A percentile compares a stretch with the other conserved stretches of the same genome.
Evolutionary conservation across 2,329 filamentous ascomycete species (phyloP).

Genomic region (Microsporum ferrugineum): DNA sequence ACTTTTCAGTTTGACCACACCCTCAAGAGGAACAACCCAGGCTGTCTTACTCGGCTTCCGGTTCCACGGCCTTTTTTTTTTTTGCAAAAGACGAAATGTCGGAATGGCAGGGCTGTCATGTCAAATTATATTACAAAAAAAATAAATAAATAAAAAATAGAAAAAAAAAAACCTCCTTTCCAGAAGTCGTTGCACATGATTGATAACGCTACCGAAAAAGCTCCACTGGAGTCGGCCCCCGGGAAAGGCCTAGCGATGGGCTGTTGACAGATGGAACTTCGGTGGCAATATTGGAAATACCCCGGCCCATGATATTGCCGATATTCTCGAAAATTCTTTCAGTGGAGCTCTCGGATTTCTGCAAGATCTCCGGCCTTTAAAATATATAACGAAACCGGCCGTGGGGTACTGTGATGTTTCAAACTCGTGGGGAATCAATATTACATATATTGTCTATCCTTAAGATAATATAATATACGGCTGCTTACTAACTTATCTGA

Average conservation of each 20-base stretch:
- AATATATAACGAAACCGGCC: conserved; percentile 31
- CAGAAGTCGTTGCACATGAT: too few species aligned
- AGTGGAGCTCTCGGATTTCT: conserved; percentile 32
- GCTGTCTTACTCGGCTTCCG: conserved; percentile 17
- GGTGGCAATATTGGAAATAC: conserved; percentile 18
- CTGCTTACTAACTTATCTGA: conserved; percentile 17
- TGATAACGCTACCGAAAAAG: background rate
- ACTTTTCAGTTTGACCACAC: conserved; percentile 15
- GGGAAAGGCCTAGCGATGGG: background rate
- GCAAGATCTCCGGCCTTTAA: conserved; percentile 27
- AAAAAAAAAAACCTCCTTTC: background rate
- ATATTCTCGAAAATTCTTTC: conserved; percentile 27
- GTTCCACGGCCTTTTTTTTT: conserved; percentile 10
- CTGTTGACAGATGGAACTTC: background rate
- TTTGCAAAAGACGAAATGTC: conserved; percentile 20
- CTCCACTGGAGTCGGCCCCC: background rate
- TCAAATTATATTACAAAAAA: conserved; percentile 12
- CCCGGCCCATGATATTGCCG: conserved; percentile 17
- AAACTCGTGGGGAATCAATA: conserved; percentile 20
- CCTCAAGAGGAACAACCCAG: conserved; percentile 9
- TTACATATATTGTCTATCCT: conserved; percentile 27
- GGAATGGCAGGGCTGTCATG: conserved; percentile 14
- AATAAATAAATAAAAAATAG: background rate
- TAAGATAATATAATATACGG: conserved; percentile 33
- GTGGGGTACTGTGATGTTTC: conserved; percentile 20